A percentile compares a stretch with the other conserved stretches of the same genome.
Evolutionary conservation across 148 eudicot species (phyloP).

Genomic region (Talinum fruticosum): DNA sequence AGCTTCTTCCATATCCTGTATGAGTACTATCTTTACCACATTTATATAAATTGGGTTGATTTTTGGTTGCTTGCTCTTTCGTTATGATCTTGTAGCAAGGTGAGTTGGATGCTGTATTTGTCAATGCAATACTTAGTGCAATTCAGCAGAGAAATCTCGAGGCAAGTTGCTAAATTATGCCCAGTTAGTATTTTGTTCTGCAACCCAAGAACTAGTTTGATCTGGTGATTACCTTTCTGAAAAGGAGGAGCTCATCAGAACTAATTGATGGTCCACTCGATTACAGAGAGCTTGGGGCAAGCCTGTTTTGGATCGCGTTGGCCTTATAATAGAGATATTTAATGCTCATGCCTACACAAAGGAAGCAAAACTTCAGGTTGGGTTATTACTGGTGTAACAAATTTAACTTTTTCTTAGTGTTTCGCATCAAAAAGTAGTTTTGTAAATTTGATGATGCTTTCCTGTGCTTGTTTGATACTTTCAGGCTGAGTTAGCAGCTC

Average conservation of each 20-base stretch:
- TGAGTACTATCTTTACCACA: not conserved
- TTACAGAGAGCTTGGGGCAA: constrained; percentile 78
- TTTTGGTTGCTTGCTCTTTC: constrained; percentile 1
- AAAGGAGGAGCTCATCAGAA: not conserved
- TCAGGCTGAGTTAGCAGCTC: constrained; percentile 95
- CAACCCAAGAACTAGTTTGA: not conserved
- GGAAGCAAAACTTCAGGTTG: constrained; percentile 93
- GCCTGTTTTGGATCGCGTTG: constrained; percentile 91
- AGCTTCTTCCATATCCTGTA: constrained; percentile 14
- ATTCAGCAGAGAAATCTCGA: constrained; percentile 91
- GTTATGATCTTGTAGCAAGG: constrained; percentile 38
- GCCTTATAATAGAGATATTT: constrained; percentile 86
- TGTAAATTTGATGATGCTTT: not conserved
- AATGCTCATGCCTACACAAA: constrained; percentile 96
- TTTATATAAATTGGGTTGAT: not conserved
- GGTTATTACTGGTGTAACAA: not conserved
- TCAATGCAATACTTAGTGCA: constrained; percentile 70
- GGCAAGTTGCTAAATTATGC: constrained; percentile 38
- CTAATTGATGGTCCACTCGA: constrained; percentile 7
- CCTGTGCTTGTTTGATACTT: constrained; percentile 15
- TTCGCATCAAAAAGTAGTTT: not conserved
- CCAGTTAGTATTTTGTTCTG: constrained; percentile 1
- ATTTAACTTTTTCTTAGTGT: not conserved
- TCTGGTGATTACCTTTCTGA: not conserved
- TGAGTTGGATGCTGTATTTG: constrained; percentile 81